Base-by-base conservation (phyloP, 176 grass and related monocot genomes). In the Eleusine indica region DNA sequence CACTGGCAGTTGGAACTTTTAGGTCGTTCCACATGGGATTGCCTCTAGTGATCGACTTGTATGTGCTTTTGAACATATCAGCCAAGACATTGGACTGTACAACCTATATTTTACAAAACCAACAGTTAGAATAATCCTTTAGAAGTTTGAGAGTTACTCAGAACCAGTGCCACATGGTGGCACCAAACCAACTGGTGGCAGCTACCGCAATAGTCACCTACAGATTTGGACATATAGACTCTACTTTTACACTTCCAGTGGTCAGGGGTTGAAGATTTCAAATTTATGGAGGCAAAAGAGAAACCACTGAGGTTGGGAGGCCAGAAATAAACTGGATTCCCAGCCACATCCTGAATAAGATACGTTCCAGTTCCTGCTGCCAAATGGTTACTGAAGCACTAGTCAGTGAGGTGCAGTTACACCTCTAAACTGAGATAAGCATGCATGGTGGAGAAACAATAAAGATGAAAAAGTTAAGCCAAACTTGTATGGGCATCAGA, bases 11-110 rank as follows among this genome's bases (percentile, higher is more conserved):
- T 83, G 86, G 91, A 80, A 88, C 83, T 40, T 54, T 75, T 47
- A 94, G 75, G 18, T 91, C 57, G 21, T 94, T 94, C 86, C 83
- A 94, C 83, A 88, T 83, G n/a, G 86, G 83, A 84, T 94, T 91
- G 13, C 91, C 88, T 51, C 77, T 66, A 35, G 69, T 83, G 69
- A 94, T 94, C 42, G 62, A 73, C 70, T 84, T 61, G 5, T 38
- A 68, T 1, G 66, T 40, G 66, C 86, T 88, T 86, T 80, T 91
- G 86, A 94, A 91, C 92, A 94, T 89, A 56, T 87, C 80, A 74
- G 69, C 80, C 68, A 91, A 80, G 68, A 94, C 86, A 78, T 78
- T 89, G 56, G 80, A 94, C 70, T 89, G 89, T 44, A 91, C 89
- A 43, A 78, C 72, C 89, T 94, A 75, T 44, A 22, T 22, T 49